Evolutionary conservation across 2,329 filamentous ascomycete species (phyloP).

Genomic region (Xylariaceae sp.): DNA sequence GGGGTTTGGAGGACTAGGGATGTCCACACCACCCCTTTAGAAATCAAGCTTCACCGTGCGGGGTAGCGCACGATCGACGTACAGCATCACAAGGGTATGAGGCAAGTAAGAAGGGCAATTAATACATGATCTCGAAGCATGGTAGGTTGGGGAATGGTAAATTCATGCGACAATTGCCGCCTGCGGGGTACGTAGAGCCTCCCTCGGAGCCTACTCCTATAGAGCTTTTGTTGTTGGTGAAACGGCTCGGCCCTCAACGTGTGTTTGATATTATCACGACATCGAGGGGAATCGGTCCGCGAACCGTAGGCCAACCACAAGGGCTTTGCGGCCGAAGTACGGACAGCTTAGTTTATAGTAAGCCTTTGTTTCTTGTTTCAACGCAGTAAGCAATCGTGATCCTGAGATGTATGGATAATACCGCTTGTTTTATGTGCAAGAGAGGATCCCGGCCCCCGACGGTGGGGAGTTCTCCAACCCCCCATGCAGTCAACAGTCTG

Average conservation of each 20-base stretch:
- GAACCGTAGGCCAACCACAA: neutral
- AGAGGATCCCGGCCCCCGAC: constrained; percentile 9
- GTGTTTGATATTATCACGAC: constrained; percentile 16
- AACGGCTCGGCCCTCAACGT: neutral
- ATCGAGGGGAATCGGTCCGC: constrained; percentile 8
- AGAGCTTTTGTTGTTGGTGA: neutral
- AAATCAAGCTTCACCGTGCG: neutral
- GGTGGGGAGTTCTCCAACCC: constrained; percentile 3
- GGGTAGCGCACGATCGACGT: neutral
- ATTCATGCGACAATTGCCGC: constrained; percentile 17
- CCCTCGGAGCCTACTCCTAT: too few relatives aligned
- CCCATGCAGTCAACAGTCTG: constrained; percentile 5
- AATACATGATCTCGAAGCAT: neutral
- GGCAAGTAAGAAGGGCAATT: neutral
- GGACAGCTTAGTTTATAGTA: constrained; percentile 16
- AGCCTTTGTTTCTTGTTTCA: neutral
- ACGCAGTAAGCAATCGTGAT: constrained; percentile 18
- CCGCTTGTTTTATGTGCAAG: constrained; percentile 3
- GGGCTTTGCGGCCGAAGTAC: neutral
- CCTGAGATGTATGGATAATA: constrained; percentile 14
- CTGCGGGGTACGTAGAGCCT: constrained; percentile 20
- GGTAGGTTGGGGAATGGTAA: neutral
- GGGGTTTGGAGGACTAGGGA: neutral
- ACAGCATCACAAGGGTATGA: neutral
- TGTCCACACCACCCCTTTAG: neutral